Evolutionary conservation across 1,139 yeast species (phyloP).

Genomic region (Arxiozyma slooffiae): DNA sequence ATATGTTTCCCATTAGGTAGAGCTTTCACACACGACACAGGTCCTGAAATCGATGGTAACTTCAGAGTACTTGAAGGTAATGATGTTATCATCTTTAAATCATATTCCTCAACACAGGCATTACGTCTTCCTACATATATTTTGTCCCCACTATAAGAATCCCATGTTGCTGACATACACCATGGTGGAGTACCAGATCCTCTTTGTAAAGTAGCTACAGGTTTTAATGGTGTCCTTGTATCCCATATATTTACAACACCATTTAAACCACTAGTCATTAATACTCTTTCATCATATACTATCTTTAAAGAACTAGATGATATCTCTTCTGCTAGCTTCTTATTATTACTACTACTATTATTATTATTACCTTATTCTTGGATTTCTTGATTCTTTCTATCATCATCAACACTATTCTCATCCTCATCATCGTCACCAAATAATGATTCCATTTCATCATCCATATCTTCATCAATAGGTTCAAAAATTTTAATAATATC

Average conservation of each 20-base stretch:
- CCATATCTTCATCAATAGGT: constrained; percentile 30
- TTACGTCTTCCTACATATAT: constrained; percentile 85
- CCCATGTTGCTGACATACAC: constrained; percentile 93
- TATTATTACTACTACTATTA: not conserved
- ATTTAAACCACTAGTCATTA: constrained; percentile 74
- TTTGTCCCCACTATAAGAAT: constrained; percentile 59
- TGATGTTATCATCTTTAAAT: constrained; percentile 46
- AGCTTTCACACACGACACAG: constrained; percentile 71
- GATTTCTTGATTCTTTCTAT: not conserved
- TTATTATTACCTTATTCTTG: not conserved
- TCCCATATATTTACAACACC: constrained; percentile 86
- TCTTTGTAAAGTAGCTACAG: constrained; percentile 49
- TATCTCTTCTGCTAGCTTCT: constrained; percentile 21
- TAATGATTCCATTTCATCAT: constrained; percentile 64
- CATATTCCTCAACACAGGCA: constrained; percentile 78
- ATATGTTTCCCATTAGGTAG: constrained; percentile 75
- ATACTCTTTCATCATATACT: constrained; percentile 47
- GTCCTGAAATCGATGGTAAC: constrained; percentile 85
- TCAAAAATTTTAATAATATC: constrained; percentile 5
- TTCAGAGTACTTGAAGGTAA: constrained; percentile 51
- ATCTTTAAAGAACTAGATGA: constrained; percentile 21
- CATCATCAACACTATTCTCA: constrained; percentile 13
- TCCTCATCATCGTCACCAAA: constrained; percentile 72
- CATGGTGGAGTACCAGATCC: constrained; percentile 79
- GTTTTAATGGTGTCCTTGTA: constrained; percentile 38